Base-by-base conservation (phyloP, 768 basidiomycete genomes). In the Tulasnella sp. region DNA sequence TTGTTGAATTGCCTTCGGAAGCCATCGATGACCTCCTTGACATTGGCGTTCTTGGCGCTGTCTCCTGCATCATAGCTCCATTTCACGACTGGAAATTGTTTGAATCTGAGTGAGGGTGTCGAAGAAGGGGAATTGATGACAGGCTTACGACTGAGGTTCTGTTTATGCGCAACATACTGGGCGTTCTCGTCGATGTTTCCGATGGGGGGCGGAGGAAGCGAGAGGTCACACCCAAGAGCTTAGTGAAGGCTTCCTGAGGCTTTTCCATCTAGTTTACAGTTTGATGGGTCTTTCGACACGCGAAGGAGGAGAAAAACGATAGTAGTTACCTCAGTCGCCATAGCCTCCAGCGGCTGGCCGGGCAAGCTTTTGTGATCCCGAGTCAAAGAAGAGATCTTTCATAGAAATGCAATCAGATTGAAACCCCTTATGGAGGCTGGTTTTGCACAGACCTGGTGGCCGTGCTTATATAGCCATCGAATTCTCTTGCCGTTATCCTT, bases 131-230 rank as follows among this genome's bases (percentile, higher is more conserved):
- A 38, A 38, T 7, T 38, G 5, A n/a, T n/a, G n/a, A 56, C 55
- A 51, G 11, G 34, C 34, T 38, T 38, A 38, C 34, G 34, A 38
- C 7, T 7, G 15, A 38, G 7, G 15, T 38, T 38, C 34, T 38
- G 34, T 5, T 5, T 38, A 38, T 38, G 34, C 7, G 34, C 34
- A 38, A 38, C 34, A 38, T 38, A 38, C 15, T 38, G 34, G 15
- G 34, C 15, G 34, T 38, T 38, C 23, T 63, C 51, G 41, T 63
- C 62, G 60, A 63, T 63, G 38, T 61, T 51, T 29, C 62, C 62
- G 27, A 63, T 11, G 62, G 62, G 38, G 62, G 62, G 52, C 62
- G 60, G 49, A 63, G 44, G 60, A 63, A 61, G n/a, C 62, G 43
- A 10, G 62, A 61, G 19, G 58, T 59, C 21, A 15, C 5, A 7